A percentile compares a stretch with the other conserved stretches of the same genome.
Evolutionary conservation across 1,284 basidiomycete genomes (phyloP).

Genomic region (Apiotrichum gamsii): DNA sequence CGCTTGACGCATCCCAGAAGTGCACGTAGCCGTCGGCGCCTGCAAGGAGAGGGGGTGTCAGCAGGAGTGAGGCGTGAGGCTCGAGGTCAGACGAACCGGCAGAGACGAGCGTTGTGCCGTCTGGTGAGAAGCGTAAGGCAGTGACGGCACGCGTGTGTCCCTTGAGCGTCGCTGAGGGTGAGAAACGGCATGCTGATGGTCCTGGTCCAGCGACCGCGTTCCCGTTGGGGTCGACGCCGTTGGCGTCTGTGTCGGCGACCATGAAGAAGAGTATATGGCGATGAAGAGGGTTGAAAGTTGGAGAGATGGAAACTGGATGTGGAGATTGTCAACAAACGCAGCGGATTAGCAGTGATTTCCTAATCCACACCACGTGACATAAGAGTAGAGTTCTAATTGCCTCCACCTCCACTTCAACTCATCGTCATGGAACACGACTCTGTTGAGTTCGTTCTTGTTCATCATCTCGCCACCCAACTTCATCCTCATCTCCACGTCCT

Average conservation of each 20-base stretch:
- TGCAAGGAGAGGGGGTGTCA: constrained; percentile 13
- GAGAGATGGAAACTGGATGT: neutral
- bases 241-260: too few species aligned
- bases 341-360: too few species aligned
- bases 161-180: constrained; percentile 41
- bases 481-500: neutral
- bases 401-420: neutral
- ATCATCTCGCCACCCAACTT: neutral
- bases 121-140: constrained; percentile 48
- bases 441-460: too few species aligned
- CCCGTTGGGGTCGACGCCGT: too few species aligned
- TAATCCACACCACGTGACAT: too few species aligned
- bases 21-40: constrained; percentile 47
- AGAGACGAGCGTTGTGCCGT: constrained; percentile 47
- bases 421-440: neutral
- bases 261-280: too few species aligned
- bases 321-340: neutral
- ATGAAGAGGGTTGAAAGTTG: neutral
- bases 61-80: neutral
- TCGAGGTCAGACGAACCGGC: constrained; percentile 36
- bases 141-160: constrained; percentile 49
- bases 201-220: too few species aligned
- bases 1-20: constrained; percentile 36
- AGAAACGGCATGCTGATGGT: constrained; percentile 16
- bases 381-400: too few species aligned